phyloP scores from a whole-genome alignment of 2,329 filamentous ascomycete genomes.

The Clarireedia monteithiana region DNA sequence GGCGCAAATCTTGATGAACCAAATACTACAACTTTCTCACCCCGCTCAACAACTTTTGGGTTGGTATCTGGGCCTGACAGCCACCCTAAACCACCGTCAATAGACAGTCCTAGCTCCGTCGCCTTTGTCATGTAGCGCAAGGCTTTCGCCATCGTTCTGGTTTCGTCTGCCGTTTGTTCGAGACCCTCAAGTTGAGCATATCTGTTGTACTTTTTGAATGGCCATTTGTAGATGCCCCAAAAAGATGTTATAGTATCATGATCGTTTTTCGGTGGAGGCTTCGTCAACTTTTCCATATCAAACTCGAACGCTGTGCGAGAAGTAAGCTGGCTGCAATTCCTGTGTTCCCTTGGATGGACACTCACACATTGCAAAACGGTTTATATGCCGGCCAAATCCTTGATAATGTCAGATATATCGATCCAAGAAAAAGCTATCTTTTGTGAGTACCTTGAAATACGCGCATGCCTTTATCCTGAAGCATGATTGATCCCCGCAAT shows the following conservation, averaged over 20 bases:
- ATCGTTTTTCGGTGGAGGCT: constrained; percentile 47
- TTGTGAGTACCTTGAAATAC: constrained; percentile 44
- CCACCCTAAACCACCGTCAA: constrained; percentile 62
- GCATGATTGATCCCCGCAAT: constrained; percentile 20
- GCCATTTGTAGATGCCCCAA: constrained; percentile 61
- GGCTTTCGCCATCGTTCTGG: constrained; percentile 50
- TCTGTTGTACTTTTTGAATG: constrained; percentile 48
- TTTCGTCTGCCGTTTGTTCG: constrained; percentile 57
- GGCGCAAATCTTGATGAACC: constrained; percentile 32
- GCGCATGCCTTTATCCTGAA: constrained; percentile 43
- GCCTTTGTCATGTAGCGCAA: constrained; percentile 48
- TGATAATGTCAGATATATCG: constrained; percentile 4
- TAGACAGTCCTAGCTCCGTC: constrained; percentile 56
- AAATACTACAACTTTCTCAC: constrained; percentile 37
- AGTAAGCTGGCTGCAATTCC: neutral
- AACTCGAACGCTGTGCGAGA: constrained; percentile 46
- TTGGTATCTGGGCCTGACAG: constrained; percentile 53
- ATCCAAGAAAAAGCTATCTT: neutral
- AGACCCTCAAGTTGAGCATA: constrained; percentile 52
- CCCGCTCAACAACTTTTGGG: constrained; percentile 35
- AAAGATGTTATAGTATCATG: constrained; percentile 48
- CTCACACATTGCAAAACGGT: constrained; percentile 51
- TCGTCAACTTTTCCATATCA: constrained; percentile 42
- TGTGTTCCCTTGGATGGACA: neutral
- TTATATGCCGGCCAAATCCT: constrained; percentile 50